Base-by-base conservation (phyloP, 2,329 filamentous ascomycete species). In the Monilinia fructicola region DNA sequence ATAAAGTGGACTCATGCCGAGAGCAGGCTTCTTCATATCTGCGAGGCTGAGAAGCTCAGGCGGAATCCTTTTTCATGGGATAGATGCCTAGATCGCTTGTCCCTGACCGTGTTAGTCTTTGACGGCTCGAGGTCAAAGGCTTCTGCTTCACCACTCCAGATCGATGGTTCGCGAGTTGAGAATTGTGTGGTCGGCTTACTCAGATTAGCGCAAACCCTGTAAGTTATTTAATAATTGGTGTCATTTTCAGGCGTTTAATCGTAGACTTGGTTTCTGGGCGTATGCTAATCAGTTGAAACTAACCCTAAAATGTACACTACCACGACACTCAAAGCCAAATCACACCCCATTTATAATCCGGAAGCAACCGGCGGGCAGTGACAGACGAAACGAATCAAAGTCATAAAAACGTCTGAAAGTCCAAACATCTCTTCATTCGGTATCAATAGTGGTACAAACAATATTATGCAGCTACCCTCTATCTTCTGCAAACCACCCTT, bases 1-100 rank as follows among this genome's bases (percentile, higher is more conserved):
- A 48, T 59, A 52, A 23, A 52, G 16, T 42, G 4, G 26, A 46
- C 48, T 61, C 61, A 46, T 65, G 64, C 55, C 48, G 64, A 61
- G 23, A 21, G 46, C 31, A 48, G 21, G n/a, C 23, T 38, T 44
- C 40, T 60, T 50, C 28, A 38, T 31, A 23, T 38, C 35, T 54
- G 48, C 46, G 55, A 61, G 46, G 55, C 48, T 52, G 64, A 53
- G 46, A 46, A 53, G 23, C 35, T 65, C 54, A 60, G 64, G 54
- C 54, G 55, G 4, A 38, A 65, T 65, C 64, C 46, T 65, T 65
- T 21, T 14, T 46, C 26, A 21, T 54, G 35, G 55, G 12, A 52
- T 23, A 35, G 44, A 52, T 52, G 35, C 21, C 26, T 59, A n/a
- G 40, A 26, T 48, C 26, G 11, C 56, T 59, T 59, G 42, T 21